Conservation (phyloP, 495 filamentous ascomycete species). For the Annulohypoxylon nitens region DNA sequence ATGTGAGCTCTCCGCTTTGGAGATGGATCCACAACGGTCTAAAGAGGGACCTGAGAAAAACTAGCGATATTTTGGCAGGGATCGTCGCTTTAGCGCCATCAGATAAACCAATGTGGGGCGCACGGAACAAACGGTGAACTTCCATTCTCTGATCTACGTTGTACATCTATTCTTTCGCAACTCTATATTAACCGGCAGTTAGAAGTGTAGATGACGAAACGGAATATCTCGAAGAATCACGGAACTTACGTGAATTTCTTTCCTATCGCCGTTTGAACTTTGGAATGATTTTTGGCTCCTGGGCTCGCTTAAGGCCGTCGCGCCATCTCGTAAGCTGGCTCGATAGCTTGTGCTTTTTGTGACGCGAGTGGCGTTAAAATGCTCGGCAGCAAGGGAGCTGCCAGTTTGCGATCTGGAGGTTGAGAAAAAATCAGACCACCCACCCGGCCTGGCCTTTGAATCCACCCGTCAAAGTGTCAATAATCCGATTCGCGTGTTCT, state of each 20-base stretch:
- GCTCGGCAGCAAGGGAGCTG: conserved; percentile 9
- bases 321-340: conserved; percentile 5
- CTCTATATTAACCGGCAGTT: not conserved
- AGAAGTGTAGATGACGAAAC: not conserved
- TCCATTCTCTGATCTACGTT: not conserved
- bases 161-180: conserved; percentile 2
- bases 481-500: conserved; percentile 35
- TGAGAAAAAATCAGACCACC: conserved; percentile 40
- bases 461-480: conserved; percentile 26
- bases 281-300: not conserved
- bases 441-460: conserved; percentile 20
- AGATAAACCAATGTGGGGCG: conserved; percentile 39
- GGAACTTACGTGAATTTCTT: not conserved
- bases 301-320: not conserved
- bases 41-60: conserved; percentile 13
- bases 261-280: not conserved
- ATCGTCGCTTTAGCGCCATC: conserved; percentile 44
- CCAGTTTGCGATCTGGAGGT: conserved; percentile 27
- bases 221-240: not conserved
- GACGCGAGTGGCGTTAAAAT: conserved; percentile 24
- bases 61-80: conserved; percentile 13
- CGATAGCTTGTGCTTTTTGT: not conserved
- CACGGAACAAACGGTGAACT: conserved; percentile 8
- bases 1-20: conserved; percentile 34
- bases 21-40: conserved; percentile 19